Conservation (phyloP, 192 early-diverging fungal genomes). For the Backusella parvicylindrica region DNA sequence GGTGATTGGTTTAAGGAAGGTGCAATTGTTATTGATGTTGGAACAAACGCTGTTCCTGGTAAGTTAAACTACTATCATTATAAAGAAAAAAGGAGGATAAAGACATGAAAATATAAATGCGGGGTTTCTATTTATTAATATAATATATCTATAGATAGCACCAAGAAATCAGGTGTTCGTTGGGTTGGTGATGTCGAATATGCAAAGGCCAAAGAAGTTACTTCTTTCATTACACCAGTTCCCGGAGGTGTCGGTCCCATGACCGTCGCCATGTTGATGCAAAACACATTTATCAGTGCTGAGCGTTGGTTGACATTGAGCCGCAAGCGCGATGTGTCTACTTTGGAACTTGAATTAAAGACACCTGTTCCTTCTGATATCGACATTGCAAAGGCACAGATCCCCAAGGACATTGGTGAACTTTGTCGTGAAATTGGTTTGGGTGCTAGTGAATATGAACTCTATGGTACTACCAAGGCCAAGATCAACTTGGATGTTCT, state of each 20-base stretch:
- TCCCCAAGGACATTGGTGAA: conserved; percentile 77
- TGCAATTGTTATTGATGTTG: conserved; percentile 94
- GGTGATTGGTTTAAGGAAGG: conserved; percentile 96
- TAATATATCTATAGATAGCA: conserved; percentile 58
- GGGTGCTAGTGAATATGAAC: conserved; percentile 65
- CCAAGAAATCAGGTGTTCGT: conserved; percentile 87
- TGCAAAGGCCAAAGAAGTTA: conserved; percentile 61
- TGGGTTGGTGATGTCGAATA: conserved; percentile 96
- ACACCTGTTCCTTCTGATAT: conserved; percentile 92
- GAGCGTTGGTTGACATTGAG: conserved; percentile 62
- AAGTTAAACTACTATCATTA: background rate
- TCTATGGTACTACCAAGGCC: conserved; percentile 86
- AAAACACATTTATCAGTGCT: conserved; percentile 82
- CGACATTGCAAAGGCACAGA: conserved; percentile 88
- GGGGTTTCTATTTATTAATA: background rate
- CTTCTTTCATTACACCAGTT: conserved; percentile 89
- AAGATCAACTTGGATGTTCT: conserved; percentile 85
- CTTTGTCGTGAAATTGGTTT: conserved; percentile 87
- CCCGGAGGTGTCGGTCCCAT: conserved; percentile 99
- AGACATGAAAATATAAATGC: background rate
- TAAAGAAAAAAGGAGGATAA: background rate
- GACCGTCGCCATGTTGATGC: conserved; percentile 97
- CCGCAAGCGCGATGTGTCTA: conserved; percentile 47
- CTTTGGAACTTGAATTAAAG: conserved; percentile 61
- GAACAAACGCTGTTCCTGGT: conserved; percentile 85